Evolutionary conservation across 768 basidiomycete genomes (phyloP), one percentile per base, ranked within the genome.

Genomic region (Leccinum obscurum): DNA sequence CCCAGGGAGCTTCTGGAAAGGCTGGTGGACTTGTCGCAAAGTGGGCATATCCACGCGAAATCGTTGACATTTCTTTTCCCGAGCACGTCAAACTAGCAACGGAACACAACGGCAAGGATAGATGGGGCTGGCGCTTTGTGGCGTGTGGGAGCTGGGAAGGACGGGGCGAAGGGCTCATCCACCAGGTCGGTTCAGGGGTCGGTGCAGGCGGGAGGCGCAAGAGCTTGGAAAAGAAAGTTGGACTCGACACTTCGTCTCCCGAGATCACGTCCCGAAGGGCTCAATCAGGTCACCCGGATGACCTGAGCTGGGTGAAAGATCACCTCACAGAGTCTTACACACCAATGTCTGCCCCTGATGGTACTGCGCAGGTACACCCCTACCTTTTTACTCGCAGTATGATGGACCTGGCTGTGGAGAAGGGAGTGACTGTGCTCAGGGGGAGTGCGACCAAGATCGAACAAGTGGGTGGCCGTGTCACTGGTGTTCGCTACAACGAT

Each of bases 91-190:
- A 79, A 39, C 80, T 96, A 9, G 90, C 92, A 4, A 71, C 83
- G 54, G 78, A 88, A 65, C 86, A 89, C 72, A 80, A 81, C 58
- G 93, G 93, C 3, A 72, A 78, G 32, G 80, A 83, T 30, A 76
- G 85, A n/a, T 95, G 92, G 92, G 92, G 92, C 0, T 95, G 90
- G 84, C 77, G 93, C 51, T 85, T 81, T 66, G 86, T 93, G 39
- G 77, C 78, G n/a, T 89, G 86, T 63, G 86, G 87, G 6, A 84
- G 78, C 62, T 91, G 89, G 89, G 81, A 85, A 63, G 89, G 89
- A n/a, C 76, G 78, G 7, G 85, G 84, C 2, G 81, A 83, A 63
- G 63, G 62, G 61, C 26, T 62, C 49, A 34, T 62, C 58, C 48
- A 34, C 13, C 4, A 66, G 60, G 52, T 41, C 59, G 52, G 69